A percentile compares a stretch with the other conserved stretches of the same genome.
Conservation (phyloP, 208 protist species). For the Angomonas ambiguus region DNA sequence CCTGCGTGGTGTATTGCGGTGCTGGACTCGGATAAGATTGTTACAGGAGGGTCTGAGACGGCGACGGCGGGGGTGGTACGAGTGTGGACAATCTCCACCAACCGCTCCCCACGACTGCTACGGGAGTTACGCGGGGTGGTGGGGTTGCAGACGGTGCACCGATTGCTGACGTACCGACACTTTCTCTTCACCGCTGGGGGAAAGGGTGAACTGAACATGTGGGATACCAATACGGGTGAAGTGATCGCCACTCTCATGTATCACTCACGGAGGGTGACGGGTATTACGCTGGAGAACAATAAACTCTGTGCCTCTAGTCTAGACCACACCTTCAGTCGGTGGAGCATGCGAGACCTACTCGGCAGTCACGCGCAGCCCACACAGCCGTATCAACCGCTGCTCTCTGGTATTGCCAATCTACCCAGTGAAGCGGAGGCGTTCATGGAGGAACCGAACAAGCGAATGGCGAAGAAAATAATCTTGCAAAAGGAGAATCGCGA, state of each 20-base stretch:
- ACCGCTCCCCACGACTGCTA: conserved; percentile 13
- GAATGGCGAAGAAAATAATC: not conserved
- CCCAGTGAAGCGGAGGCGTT: conserved; percentile 6
- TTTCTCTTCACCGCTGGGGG: conserved; percentile 30
- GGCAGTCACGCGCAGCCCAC: conserved; percentile 8
- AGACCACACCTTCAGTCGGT: conserved; percentile 42
- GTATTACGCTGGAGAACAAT: conserved; percentile 31
- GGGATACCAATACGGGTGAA: conserved; percentile 22
- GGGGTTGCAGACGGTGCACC: conserved; percentile 12
- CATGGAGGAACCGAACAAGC: not conserved
- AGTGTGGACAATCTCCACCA: not conserved
- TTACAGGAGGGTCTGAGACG: not conserved
- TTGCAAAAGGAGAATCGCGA: not conserved
- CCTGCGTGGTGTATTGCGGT: not conserved
- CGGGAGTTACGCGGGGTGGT: conserved; percentile 18
- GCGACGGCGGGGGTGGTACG: not conserved
- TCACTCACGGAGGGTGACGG: conserved; percentile 34
- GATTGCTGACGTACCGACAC: conserved; percentile 28
- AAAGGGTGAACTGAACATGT: conserved; percentile 30
- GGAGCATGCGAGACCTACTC: conserved; percentile 31
- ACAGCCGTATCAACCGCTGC: conserved; percentile 11
- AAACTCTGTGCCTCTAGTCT: conserved; percentile 27
- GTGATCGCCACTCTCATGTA: conserved; percentile 20
- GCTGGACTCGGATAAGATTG: conserved; percentile 14
- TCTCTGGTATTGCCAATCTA: not conserved